Conservation (phyloP, 306 rosid genomes). For the Malus domestica region DNA sequence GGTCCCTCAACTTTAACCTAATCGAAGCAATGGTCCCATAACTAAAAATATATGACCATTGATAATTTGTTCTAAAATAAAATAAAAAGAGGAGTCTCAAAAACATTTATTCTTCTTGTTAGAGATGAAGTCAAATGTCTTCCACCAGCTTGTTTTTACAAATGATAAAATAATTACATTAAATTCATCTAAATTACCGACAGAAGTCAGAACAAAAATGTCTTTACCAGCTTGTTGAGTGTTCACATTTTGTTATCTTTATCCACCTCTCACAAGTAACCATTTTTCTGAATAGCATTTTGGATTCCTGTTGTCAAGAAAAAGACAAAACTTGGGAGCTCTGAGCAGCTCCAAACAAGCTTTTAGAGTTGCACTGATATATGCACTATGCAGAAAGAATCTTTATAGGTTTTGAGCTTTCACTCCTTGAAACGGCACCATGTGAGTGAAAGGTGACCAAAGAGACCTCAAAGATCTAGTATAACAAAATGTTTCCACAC, state of each 20-base stretch:
- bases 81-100: background rate
- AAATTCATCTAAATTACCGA: too few relatives aligned
- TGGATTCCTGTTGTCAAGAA: conserved; percentile 1
- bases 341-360: conserved; percentile 10
- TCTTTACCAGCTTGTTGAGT: background rate
- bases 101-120: background rate
- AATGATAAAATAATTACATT: too few relatives aligned
- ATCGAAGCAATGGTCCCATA: too few relatives aligned
- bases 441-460: conserved; percentile 29
- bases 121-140: background rate
- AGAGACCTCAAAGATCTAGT: background rate
- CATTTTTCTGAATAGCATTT: background rate
- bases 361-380: background rate
- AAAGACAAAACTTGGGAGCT: conserved; percentile 22
- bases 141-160: background rate
- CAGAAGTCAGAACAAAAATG: too few relatives aligned
- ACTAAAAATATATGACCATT: too few relatives aligned
- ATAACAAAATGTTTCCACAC: conserved; percentile 9
- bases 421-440: conserved; percentile 12
- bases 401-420: conserved; percentile 6
- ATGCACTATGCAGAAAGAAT: conserved; percentile 13
- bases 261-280: background rate
- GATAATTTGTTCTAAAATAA: background rate
- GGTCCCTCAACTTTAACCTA: too few relatives aligned
- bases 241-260: background rate